Percentiles rank a stretch among this genome's conserved stretches.
Conservation (phyloP, 179 eudicot species). For the Spinacia oleracea region DNA sequence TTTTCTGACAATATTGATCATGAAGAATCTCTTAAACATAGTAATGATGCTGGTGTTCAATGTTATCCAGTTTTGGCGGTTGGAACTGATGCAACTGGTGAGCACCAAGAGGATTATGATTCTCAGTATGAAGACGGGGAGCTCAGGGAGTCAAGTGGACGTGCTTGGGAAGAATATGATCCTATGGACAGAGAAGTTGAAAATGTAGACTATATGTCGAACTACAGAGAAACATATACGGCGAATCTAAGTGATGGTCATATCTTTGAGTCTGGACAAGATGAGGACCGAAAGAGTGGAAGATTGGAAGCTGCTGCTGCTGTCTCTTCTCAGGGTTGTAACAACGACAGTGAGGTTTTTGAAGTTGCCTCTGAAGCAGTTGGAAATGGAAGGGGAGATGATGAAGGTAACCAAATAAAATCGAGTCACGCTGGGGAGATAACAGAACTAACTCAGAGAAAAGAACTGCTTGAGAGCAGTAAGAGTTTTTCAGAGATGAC, state of each 20-base stretch:
- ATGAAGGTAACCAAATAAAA: slow-evolving; percentile 16
- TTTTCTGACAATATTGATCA: slow-evolving; percentile 5
- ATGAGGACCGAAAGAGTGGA: slow-evolving; percentile 14
- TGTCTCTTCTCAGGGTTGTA: slow-evolving; percentile 16
- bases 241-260: slow-evolving; percentile 15
- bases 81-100: slow-evolving; percentile 17
- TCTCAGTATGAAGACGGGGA: slow-evolving; percentile 51
- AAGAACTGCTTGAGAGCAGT: slow-evolving; percentile 24
- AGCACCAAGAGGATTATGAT: slow-evolving; percentile 33
- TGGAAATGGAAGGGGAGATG: slow-evolving; percentile 12
- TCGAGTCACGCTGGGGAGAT: slow-evolving; percentile 27
- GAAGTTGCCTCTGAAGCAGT: background rate
- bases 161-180: slow-evolving; percentile 31
- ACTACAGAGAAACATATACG: slow-evolving; percentile 15
- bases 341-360: slow-evolving; percentile 7
- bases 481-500: slow-evolving; percentile 24
- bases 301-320: background rate
- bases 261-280: slow-evolving; percentile 18
- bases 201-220: slow-evolving; percentile 25
- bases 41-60: slow-evolving; percentile 4
- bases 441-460: slow-evolving; percentile 17
- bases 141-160: slow-evolving; percentile 36
- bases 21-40: slow-evolving; percentile 3
- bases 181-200: slow-evolving; percentile 28
- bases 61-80: slow-evolving; percentile 14